Evolutionary conservation across 441 rosid genomes (phyloP), one percentile per base, ranked within the genome.

Genomic region (Melastoma candidum): DNA sequence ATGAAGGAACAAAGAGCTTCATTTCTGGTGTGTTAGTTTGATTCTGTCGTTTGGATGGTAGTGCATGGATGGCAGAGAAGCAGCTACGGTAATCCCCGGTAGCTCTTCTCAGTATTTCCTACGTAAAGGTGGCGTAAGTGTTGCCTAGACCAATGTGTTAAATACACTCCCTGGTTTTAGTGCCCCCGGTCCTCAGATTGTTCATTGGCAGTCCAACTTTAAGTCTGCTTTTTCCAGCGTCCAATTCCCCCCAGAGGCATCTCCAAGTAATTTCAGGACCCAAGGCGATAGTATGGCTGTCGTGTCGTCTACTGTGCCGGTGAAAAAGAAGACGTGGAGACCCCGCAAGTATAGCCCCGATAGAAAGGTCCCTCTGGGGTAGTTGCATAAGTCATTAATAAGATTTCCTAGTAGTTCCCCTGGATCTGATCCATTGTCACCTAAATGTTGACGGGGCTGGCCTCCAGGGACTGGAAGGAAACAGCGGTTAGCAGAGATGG

Each of bases 1-100:
- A 6, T 32, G 41, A 32, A 32, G 53, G 26, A 14, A 13, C 51
- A 3, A 36, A 32, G 41, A 53, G 22, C 41, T 4, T 32, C 8
- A 24, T 10, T 44, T 51, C 29, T 50, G 46, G 46, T 52, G n/a
- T 26, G 14, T 48, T 60, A 46, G 8, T 32, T 32, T 32, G 6
- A 8, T 36, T 63, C 53, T 82, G 41, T 32, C 41, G 8, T 32
- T 32, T 32, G 41, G 41, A 6, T 32, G 41, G 86, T 77, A 76
- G 87, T 94, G 95, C 82, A 94, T 94, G 99, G 99, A 94, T 77
- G 94, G 94, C 51, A 82, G 92, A 83, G 99, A 87, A 78, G 97
- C 41, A 32, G 41, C 87, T 54, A 90, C 87, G 89, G 63, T 87
- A 71, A 78, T 87, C 56, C 75, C 99, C 61, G 81, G 87, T 70